Percentiles rank a stretch among this genome's conserved stretches.
phyloP scores from a whole-genome alignment of 2,329 filamentous ascomycete species.

The Clonostachys rhizophaga region DNA sequence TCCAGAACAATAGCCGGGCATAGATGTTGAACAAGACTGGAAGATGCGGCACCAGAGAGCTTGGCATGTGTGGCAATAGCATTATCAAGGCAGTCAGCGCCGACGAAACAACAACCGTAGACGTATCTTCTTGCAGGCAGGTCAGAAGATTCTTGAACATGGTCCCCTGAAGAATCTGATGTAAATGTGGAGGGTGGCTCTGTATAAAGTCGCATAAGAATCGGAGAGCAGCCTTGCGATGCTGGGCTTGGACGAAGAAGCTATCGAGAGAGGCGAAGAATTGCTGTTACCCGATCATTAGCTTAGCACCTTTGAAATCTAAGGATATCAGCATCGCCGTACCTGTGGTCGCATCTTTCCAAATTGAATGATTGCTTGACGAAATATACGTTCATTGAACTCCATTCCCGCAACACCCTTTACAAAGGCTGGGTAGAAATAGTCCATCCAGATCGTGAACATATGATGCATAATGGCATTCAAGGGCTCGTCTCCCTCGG shows the following conservation, averaged over 20 bases:
- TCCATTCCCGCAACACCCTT: constrained; percentile 28
- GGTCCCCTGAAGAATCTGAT: constrained; percentile 67
- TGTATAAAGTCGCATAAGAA: constrained; percentile 71
- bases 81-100: constrained; percentile 73
- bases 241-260: constrained; percentile 59
- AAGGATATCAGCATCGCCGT: neutral
- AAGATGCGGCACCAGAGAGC: constrained; percentile 62
- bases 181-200: constrained; percentile 73
- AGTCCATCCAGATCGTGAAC: constrained; percentile 52
- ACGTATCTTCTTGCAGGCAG: constrained; percentile 74
- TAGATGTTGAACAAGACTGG: constrained; percentile 79
- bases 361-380: constrained; percentile 48
- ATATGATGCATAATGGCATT: constrained; percentile 52
- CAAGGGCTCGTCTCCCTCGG: constrained; percentile 27
- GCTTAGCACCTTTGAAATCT: neutral
- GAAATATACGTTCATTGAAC: constrained; percentile 43
- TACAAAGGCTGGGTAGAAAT: constrained; percentile 28
- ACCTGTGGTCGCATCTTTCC: constrained; percentile 66
- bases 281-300: constrained; percentile 34
- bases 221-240: constrained; percentile 59
- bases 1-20: constrained; percentile 75
- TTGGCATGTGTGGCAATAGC: constrained; percentile 78
- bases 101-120: constrained; percentile 70
- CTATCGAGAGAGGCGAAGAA: constrained; percentile 63
- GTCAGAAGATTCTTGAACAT: constrained; percentile 68